These are phyloP conservation scores for Aspergillus uvarum DNA, from an alignment of 2,329 filamentous ascomycete genomes.

Conservation along the genomic window DNA sequence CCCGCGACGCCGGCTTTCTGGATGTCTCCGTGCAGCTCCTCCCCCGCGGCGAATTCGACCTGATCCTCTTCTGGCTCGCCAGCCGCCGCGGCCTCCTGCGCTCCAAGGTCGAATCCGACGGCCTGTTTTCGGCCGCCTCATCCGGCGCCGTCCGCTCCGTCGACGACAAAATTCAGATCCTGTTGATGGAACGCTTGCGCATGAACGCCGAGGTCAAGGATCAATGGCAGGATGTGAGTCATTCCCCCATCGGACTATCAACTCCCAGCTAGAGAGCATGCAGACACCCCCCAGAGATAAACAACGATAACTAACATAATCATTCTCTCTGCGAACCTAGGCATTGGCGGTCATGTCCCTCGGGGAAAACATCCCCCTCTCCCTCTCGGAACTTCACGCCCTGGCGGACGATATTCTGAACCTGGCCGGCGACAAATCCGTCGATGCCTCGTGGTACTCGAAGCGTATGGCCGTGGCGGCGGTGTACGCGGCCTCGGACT, in stretches of 20 bases:
- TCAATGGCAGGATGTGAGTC: conserved; percentile 80
- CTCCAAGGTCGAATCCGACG: conserved; percentile 33
- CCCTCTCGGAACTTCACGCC: conserved; percentile 73
- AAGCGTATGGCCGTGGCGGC: conserved; percentile 63
- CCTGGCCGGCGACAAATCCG: conserved; percentile 74
- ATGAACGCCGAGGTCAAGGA: conserved; percentile 71
- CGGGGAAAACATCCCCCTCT: conserved; percentile 71
- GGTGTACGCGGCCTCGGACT: conserved; percentile 75
- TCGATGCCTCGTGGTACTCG: conserved; percentile 87
- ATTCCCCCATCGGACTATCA: neutral
- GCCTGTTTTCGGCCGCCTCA: conserved; percentile 22
- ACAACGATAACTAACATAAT: neutral
- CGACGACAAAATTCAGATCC: conserved; percentile 63
- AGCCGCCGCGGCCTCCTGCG: conserved; percentile 41
- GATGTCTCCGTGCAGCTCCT: conserved; percentile 84
- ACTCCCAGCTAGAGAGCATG: too few species aligned
- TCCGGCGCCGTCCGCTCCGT: conserved; percentile 44
- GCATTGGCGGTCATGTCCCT: conserved; percentile 89
- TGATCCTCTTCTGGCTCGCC: conserved; percentile 59
- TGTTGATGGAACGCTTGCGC: conserved; percentile 75
- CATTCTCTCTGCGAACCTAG: conserved; percentile 44
- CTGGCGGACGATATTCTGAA: conserved; percentile 93
- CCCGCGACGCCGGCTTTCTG: conserved; percentile 79
- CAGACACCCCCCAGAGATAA: too few species aligned
- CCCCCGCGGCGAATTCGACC: conserved; percentile 73